Evolutionary conservation across 192 early-diverging fungal species (phyloP), one percentile per base, ranked within the genome.

Genomic region (Chytriomyces hyalinus): DNA sequence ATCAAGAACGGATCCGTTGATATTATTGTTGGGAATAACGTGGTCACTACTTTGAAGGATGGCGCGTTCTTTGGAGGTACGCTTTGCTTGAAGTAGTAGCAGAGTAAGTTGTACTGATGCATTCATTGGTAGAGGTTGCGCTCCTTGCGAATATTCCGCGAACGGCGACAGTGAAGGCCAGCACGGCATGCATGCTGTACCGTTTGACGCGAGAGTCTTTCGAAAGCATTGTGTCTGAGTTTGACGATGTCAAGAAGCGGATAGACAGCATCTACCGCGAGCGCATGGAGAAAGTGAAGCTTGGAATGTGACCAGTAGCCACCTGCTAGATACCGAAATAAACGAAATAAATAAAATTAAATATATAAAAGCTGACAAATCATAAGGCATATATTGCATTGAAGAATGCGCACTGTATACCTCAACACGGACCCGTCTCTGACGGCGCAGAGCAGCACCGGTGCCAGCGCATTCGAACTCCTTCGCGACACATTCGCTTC

Each of bases 31-130:
- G 69, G 77, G 24, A 59, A 65, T 2, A 78, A 74, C 4, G 43
- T 49, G 49, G 75, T 80, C 26, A 79, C 73, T 24, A 70, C 74
- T 3, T 57, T 85, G 5, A 44, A 44, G 44, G 60, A 78, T 59
- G 84, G 84, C 0, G 60, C 68, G 9, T 85, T 82, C 75, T 84
- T 84, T 73, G 84, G 84, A 48, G 80, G 65, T 67, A 46, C 17
- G 62, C 26, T 17, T 36, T 36, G 2, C 28, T 36, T 36, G n/a
- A n/a, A n/a, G n/a, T n/a, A n/a, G n/a, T n/a, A n/a, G n/a, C n/a
- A n/a, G n/a, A n/a, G n/a, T n/a, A n/a, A n/a, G n/a, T n/a, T n/a
- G n/a, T n/a, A n/a, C n/a, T n/a, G n/a, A n/a, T n/a, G n/a, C n/a
- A n/a, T n/a, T n/a, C n/a, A n/a, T n/a, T n/a, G n/a, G n/a, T n/a